Conservation (phyloP, 208 protist genomes). For the Trypanosoma mega region DNA sequence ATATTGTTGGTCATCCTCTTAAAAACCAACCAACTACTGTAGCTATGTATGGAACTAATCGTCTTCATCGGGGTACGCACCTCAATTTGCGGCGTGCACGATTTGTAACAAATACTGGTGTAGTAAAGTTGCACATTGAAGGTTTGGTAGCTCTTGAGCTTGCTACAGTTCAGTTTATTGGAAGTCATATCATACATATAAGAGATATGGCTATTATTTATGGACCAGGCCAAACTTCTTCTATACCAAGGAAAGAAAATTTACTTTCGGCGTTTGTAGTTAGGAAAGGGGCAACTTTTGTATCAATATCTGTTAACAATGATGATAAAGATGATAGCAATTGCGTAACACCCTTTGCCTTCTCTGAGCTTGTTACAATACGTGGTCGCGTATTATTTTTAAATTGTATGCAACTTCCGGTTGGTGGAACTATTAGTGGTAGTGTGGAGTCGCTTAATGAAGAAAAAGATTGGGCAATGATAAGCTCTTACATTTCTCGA, state of each 20-base stretch:
- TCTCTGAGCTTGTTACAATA: constrained; percentile 40
- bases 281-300: constrained; percentile 7
- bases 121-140: constrained; percentile 46
- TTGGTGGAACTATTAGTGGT: constrained; percentile 43
- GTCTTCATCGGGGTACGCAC: constrained; percentile 41
- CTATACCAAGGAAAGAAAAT: background rate
- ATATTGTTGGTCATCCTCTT: constrained; percentile 21
- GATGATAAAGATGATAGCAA: background rate
- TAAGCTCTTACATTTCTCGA: constrained; percentile 18
- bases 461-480: constrained; percentile 27
- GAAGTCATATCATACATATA: constrained; percentile 52
- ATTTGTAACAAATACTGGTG: constrained; percentile 49
- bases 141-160: constrained; percentile 40
- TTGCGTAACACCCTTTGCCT: constrained; percentile 33
- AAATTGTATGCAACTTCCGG: constrained; percentile 43
- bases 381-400: constrained; percentile 48
- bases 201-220: constrained; percentile 38
- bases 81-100: constrained; percentile 34
- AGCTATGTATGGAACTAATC: constrained; percentile 46
- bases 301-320: background rate
- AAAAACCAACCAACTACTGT: constrained; percentile 27
- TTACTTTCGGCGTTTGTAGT: constrained; percentile 11
- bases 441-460: constrained; percentile 30
- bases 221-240: constrained; percentile 27
- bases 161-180: constrained; percentile 36